Conservation (phyloP, 495 filamentous ascomycete species). For the Pseudoneurospora amorphoporcata region DNA sequence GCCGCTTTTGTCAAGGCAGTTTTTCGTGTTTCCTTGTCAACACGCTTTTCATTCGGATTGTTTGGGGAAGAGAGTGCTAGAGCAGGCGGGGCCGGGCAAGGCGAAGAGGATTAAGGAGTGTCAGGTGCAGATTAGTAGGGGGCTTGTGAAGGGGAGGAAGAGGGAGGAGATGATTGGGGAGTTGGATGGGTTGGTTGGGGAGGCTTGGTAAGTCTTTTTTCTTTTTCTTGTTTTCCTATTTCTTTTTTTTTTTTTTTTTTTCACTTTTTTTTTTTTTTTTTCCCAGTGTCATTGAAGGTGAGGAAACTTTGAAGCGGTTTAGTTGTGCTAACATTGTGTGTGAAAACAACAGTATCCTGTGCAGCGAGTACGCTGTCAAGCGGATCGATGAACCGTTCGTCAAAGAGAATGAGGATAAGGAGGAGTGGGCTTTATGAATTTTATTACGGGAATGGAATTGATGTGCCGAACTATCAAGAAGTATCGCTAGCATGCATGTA, state of each 20-base stretch:
- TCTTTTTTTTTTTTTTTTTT: background rate
- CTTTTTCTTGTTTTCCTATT: background rate
- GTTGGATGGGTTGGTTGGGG: constrained; percentile 75
- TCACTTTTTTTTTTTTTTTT: background rate
- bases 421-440: constrained; percentile 72
- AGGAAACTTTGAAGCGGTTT: no score
- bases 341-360: constrained; percentile 54
- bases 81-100: constrained; percentile 61
- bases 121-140: constrained; percentile 67
- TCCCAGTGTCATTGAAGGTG: background rate
- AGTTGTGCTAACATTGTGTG: background rate
- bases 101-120: constrained; percentile 73
- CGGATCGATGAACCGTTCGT: constrained; percentile 89
- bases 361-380: constrained; percentile 88
- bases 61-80: constrained; percentile 70
- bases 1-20: constrained; percentile 78
- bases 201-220: constrained; percentile 32
- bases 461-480: background rate
- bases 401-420: constrained; percentile 51
- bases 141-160: constrained; percentile 49
- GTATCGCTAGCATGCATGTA: background rate
- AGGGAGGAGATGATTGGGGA: constrained; percentile 80
- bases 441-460: background rate
- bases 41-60: constrained; percentile 96
- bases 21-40: constrained; percentile 97